Percentiles rank a stretch among this genome's conserved stretches.
Conservation (phyloP, 2,329 filamentous ascomycete species). For the Colletotrichum higginsianum region DNA sequence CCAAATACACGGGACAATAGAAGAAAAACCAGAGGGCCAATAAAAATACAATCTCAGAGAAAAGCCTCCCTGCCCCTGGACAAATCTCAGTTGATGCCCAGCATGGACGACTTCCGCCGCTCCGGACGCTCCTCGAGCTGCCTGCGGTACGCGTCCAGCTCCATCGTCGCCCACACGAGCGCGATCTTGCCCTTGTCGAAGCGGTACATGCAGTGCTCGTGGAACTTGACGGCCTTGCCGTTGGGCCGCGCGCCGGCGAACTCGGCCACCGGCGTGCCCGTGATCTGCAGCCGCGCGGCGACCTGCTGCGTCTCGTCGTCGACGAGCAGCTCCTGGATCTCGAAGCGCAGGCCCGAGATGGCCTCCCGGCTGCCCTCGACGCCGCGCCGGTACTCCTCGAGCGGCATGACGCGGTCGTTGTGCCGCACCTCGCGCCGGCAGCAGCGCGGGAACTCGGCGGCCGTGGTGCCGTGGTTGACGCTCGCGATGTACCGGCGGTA, state of each 20-base stretch:
- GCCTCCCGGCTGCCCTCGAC: conserved; percentile 49
- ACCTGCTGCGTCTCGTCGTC: conserved; percentile 51
- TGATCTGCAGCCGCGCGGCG: conserved; percentile 50
- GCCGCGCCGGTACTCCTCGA: conserved; percentile 48
- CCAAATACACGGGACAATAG: not conserved
- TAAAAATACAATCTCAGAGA: not conserved
- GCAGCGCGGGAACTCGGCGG: conserved; percentile 46
- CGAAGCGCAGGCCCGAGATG: conserved; percentile 48
- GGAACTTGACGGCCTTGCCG: conserved; percentile 49
- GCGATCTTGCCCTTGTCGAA: conserved; percentile 52
- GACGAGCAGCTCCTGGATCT: conserved; percentile 48
- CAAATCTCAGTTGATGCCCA: conserved; percentile 32
- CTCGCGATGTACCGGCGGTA: conserved; percentile 51
- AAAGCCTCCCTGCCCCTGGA: rapidly evolving
- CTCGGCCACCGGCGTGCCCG: conserved; percentile 48
- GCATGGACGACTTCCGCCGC: conserved; percentile 29
- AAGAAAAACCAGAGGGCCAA: too few relatives aligned
- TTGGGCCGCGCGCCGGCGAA: conserved; percentile 50
- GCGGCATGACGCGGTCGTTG: conserved; percentile 47
- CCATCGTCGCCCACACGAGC: conserved; percentile 53
- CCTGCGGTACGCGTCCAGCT: conserved; percentile 47
- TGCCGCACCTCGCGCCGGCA: conserved; percentile 49
- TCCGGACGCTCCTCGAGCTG: conserved; percentile 22
- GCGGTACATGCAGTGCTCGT: conserved; percentile 54
- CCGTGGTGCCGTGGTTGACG: conserved; percentile 51